phyloP scores from a whole-genome alignment of 495 filamentous ascomycete genomes.

The Penicillium parvum region DNA sequence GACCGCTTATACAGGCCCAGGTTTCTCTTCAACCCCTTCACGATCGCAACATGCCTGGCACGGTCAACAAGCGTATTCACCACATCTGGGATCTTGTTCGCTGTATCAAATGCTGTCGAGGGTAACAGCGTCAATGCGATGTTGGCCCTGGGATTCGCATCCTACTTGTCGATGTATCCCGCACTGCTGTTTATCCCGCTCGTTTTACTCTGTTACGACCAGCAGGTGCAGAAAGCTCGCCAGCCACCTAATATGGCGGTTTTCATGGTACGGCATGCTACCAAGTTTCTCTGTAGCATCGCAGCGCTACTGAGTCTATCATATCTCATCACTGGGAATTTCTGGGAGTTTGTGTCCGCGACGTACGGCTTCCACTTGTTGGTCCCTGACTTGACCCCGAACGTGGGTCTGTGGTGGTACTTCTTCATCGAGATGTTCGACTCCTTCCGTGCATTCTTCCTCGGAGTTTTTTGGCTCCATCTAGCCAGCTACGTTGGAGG shows the following conservation, averaged over 20 bases:
- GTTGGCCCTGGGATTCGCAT: constrained; percentile 77
- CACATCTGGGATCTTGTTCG: constrained; percentile 79
- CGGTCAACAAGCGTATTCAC: constrained; percentile 89
- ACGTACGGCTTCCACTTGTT: constrained; percentile 91
- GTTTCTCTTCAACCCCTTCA: constrained; percentile 94
- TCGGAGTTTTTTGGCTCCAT: constrained; percentile 97
- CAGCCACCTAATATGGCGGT: constrained; percentile 18
- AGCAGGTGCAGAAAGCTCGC: constrained; percentile 30
- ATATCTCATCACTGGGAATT: constrained; percentile 66
- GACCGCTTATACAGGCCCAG: constrained; percentile 40
- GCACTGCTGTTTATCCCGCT: constrained; percentile 80
- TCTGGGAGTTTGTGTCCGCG: constrained; percentile 78
- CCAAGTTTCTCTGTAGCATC: constrained; percentile 42
- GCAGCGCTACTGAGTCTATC: constrained; percentile 65
- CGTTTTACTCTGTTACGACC: constrained; percentile 76
- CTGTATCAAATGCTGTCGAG: constrained; percentile 74
- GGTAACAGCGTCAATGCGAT: constrained; percentile 74
- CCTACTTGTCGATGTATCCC: constrained; percentile 91
- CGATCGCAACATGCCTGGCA: constrained; percentile 87
- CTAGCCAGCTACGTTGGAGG: constrained; percentile 82
- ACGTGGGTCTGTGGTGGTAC: constrained; percentile 98
- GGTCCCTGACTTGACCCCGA: constrained; percentile 89
- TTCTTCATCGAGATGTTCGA: constrained; percentile 99
- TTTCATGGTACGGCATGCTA: constrained; percentile 51
- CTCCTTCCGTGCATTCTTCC: constrained; percentile 93